Evolutionary conservation across 306 rosid species (phyloP).

Genomic region (Cucumis melo): DNA sequence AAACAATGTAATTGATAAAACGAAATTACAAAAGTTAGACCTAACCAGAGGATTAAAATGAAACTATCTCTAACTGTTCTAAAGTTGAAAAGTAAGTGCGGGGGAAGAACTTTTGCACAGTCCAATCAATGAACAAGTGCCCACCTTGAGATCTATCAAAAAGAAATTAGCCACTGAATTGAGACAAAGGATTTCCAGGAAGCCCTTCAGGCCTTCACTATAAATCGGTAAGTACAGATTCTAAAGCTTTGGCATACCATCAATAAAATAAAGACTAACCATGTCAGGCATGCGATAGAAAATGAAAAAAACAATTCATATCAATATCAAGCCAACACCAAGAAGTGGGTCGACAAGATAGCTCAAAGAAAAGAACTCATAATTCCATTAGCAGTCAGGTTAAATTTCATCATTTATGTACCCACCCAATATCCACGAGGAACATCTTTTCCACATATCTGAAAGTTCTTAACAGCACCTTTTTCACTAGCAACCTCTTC

Average conservation of each 20-base stretch:
- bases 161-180: background rate
- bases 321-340: background rate
- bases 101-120: background rate
- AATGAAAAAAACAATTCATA: background rate
- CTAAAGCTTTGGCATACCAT: too few relatives aligned
- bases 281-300: too few relatives aligned
- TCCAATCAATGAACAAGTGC: background rate
- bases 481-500: slow-evolving; percentile 28
- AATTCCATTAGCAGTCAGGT: background rate
- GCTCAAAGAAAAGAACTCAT: background rate
- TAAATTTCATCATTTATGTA: slow-evolving; percentile 10
- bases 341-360: background rate
- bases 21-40: too few relatives aligned
- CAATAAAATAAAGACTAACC: too few relatives aligned
- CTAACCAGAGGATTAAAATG: too few relatives aligned
- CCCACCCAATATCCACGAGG: slow-evolving; percentile 98
- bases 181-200: background rate
- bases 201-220: background rate
- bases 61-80: background rate
- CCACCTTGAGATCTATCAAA: background rate
- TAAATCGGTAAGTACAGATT: background rate
- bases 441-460: slow-evolving; percentile 82
- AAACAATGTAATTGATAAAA: too few relatives aligned
- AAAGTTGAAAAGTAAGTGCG: background rate
- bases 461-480: slow-evolving; percentile 23